Base-by-base conservation (phyloP, 257 asterid species). In the Gardenia jasminoides region DNA sequence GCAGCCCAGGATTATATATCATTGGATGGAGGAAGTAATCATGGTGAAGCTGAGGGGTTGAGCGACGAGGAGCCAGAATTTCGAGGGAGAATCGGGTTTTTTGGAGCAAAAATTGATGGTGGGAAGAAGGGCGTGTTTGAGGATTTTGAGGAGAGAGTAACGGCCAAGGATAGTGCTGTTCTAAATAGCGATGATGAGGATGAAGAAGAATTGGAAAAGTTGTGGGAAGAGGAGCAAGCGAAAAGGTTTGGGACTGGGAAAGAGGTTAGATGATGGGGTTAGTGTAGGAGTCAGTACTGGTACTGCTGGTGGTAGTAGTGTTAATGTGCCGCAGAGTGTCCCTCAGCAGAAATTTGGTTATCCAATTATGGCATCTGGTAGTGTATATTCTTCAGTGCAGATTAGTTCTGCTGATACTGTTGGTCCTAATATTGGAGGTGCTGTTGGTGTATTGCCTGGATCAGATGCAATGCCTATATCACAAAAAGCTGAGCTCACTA, bases 151-250 rank as follows among this genome's bases (percentile, higher is more conserved):
- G 94, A 86, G 78, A 88, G 87, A 84, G 81, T 78, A 7, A 58
- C 78, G 87, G 56, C 85, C 15, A 93, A 84, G 76, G 91, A 87
- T n/a, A 83, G 84, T 81, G 85, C 83, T 28, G 73, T 73, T 48
- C 90, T 67, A 56, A 80, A 80, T 79, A 88, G 36, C 72, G 80
- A 77, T 39, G 81, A 79, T 75, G 88, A 84, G 73, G 96, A 86
- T 52, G 97, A 95, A 72, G 99, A 93, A 46, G 99, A 93, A 82
- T 94, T 91, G 88, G 99, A 93, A 54, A 93, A 87, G 79, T 85
- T 91, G 93, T 96, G 99, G 99, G 98, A 96, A 82, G 99, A 92
- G 86, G 98, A 92, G 81, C 98, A 93, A 84, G 94, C 91, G 99
- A 81, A 96, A 93, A 77, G 99, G 97, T 74, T 83, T 94, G 81